Conservation (phyloP, 495 filamentous ascomycete genomes). For the Neurospora sp. region DNA sequence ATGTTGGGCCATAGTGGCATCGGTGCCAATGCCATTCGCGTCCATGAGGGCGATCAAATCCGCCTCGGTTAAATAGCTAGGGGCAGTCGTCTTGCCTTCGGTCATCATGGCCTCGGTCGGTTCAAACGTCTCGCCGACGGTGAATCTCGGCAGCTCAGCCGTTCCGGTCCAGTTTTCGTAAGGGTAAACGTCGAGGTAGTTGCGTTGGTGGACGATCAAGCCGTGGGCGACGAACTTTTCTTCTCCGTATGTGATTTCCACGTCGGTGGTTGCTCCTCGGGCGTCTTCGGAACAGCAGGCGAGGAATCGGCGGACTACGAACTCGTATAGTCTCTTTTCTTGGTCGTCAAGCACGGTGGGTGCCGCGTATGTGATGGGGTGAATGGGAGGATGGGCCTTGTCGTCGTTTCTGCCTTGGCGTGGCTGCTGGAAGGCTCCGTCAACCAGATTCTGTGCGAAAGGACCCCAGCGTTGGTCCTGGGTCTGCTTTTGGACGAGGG, state of each 20-base stretch:
- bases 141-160: slow-evolving; percentile 69
- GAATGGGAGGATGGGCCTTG: slow-evolving; percentile 93
- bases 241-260: slow-evolving; percentile 77
- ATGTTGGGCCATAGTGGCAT: slow-evolving; percentile 98
- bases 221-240: slow-evolving; percentile 75
- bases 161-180: slow-evolving; percentile 95
- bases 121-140: slow-evolving; percentile 66
- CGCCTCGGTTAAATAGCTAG: slow-evolving; percentile 84
- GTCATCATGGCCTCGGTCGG: slow-evolving; percentile 83
- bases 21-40: slow-evolving; percentile 94
- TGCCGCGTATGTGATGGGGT: slow-evolving; percentile 73
- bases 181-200: slow-evolving; percentile 91
- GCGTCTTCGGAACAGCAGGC: slow-evolving; percentile 96
- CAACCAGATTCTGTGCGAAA: slow-evolving; percentile 70
- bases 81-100: slow-evolving; percentile 77
- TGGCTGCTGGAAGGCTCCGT: slow-evolving; percentile 72
- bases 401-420: slow-evolving; percentile 82
- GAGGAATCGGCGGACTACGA: slow-evolving; percentile 86
- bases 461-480: slow-evolving; percentile 66
- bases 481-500: slow-evolving; percentile 74
- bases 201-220: slow-evolving; percentile 75
- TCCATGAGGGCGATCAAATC: slow-evolving; percentile 98
- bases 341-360: slow-evolving; percentile 50
- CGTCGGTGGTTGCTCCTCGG: slow-evolving; percentile 67
- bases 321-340: slow-evolving; percentile 80